Evolutionary conservation across 1,284 basidiomycete genomes (phyloP), one percentile per base, ranked within the genome.

Genomic region (Naganishia sp.): DNA sequence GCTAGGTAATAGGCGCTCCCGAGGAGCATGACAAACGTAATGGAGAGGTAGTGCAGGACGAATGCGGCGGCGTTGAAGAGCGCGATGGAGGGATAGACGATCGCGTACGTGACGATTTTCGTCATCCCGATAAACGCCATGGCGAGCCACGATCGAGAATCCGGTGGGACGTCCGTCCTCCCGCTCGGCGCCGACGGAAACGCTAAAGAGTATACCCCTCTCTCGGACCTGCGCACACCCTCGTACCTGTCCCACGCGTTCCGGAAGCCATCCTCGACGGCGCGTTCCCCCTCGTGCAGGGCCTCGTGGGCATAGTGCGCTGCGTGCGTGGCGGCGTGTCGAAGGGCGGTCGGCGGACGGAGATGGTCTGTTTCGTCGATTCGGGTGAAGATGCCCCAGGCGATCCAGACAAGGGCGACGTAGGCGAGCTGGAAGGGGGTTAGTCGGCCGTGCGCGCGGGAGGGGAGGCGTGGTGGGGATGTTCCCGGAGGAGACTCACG

Each of bases 61-160:
- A 98, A 99, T 1, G 92, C 94, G 9, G 94, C 94, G 79, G 98
- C 97, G 81, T 98, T 99, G 86, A 98, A 99, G 0, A 95, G 95
- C 59, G 96, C 90, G 3, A 95, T 95, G 48, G 98, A 39, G 33
- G 59, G 59, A n/a, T 61, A 61, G 59, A 61, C 42, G 59, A 61
- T 15, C 10, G 43, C 13, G 48, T 61, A 61, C 10, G 59, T 61
- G 48, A 61, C 36, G 13, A 44, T 11, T 28, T 28, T 61, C 5
- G n/a, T 39, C 18, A 50, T 42, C 21, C 33, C 59, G 21, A 16
- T 25, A n/a, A 43, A 6, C 21, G 42, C 23, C 36, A 48, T 61
- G 6, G 33, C 48, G 39, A 61, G 50, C 59, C 59, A 61, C 9
- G 45, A 45, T 48, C 56, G 25, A 1, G 10, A 11, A 15, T 15